Conservation (phyloP, 768 basidiomycete genomes). For the Tylopilus subfusipes region DNA sequence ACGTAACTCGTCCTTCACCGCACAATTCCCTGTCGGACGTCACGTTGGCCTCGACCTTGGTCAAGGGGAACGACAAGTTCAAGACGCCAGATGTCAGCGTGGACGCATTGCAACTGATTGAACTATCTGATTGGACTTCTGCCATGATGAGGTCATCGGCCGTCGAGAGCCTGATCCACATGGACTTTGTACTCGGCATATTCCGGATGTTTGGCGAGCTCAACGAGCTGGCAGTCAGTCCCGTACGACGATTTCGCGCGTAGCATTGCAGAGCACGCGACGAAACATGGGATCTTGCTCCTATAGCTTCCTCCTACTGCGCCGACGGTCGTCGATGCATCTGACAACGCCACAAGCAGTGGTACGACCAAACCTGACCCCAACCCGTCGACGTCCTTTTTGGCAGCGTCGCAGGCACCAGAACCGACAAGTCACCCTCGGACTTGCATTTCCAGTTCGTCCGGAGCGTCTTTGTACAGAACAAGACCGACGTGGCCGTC, state of each 20-base stretch:
- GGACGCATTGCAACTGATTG: constrained; percentile 83
- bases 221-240: constrained; percentile 66
- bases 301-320: constrained; percentile 66
- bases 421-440: constrained; percentile 45
- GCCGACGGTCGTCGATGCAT: not conserved
- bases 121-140: constrained; percentile 65
- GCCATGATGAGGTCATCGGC: constrained; percentile 64
- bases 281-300: constrained; percentile 56
- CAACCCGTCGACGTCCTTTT: constrained; percentile 73
- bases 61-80: constrained; percentile 2
- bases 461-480: constrained; percentile 70
- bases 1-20: constrained; percentile 69
- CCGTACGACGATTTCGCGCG: constrained; percentile 69
- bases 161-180: constrained; percentile 62
- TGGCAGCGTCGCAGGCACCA: constrained; percentile 20
- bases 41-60: constrained; percentile 14
- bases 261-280: constrained; percentile 67
- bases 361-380: constrained; percentile 20
- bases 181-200: constrained; percentile 69
- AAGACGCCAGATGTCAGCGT: constrained; percentile 38
- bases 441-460: constrained; percentile 79
- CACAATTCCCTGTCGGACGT: constrained; percentile 4
- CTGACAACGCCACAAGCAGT: constrained; percentile 10
- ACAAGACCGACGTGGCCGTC: constrained; percentile 73
- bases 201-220: constrained; percentile 77